Conservation (phyloP, 1,284 basidiomycete genomes). For the Moniliella sp. region DNA sequence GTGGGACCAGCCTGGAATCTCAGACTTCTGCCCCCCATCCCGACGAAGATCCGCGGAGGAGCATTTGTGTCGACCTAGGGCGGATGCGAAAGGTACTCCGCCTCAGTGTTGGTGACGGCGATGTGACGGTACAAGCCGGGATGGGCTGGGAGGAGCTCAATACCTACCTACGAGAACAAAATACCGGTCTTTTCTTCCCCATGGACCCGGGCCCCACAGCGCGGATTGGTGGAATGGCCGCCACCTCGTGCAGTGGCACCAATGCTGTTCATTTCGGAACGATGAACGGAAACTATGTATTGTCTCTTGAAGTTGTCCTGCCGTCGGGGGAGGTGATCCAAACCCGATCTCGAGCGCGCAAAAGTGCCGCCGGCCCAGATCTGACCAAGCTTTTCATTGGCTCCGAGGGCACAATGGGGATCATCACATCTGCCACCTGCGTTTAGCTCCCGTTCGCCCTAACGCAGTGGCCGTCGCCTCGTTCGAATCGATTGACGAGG, state of each 20-base stretch:
- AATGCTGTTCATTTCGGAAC: constrained; percentile 75
- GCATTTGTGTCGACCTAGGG: constrained; percentile 56
- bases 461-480: constrained; percentile 41
- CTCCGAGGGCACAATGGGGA: constrained; percentile 77
- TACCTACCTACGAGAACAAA: constrained; percentile 48
- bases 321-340: constrained; percentile 80
- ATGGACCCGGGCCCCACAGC: constrained; percentile 45
- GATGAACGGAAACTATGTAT: constrained; percentile 42
- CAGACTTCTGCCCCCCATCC: constrained; percentile 9
- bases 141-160: constrained; percentile 70
- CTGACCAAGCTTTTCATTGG: constrained; percentile 76
- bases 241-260: constrained; percentile 42
- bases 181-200: constrained; percentile 67
- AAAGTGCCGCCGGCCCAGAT: constrained; percentile 77
- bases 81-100: constrained; percentile 53
- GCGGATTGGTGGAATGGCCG: constrained; percentile 76
- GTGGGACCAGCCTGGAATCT: constrained; percentile 41
- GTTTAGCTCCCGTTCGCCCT: constrained; percentile 57
- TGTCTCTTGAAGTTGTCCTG: constrained; percentile 41
- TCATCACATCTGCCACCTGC: constrained; percentile 71
- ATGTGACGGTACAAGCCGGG: constrained; percentile 41
- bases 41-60: neutral
- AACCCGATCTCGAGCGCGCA: constrained; percentile 58
- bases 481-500: constrained; percentile 39
- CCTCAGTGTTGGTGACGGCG: constrained; percentile 14